Percentiles rank a stretch among this genome's conserved stretches.
Conservation (phyloP, 306 rosid species). For the Quercus parvula region DNA sequence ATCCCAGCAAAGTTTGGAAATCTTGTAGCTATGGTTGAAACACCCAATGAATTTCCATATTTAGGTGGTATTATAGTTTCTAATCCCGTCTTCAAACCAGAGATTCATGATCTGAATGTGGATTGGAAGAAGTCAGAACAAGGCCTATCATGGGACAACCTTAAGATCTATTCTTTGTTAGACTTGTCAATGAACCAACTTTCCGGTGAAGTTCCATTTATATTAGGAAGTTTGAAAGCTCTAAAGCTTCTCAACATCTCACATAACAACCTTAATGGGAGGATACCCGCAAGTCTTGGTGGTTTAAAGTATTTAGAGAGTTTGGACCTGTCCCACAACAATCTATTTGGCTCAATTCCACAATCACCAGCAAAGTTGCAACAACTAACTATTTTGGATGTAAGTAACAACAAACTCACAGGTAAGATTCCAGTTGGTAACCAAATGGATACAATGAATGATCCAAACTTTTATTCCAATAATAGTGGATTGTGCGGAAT, state of each 20-base stretch:
- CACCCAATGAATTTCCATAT: background rate
- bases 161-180: slow-evolving; percentile 18
- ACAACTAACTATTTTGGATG: slow-evolving; percentile 13
- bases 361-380: slow-evolving; percentile 5
- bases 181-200: slow-evolving; percentile 25
- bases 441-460: slow-evolving; percentile 28
- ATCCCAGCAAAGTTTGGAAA: slow-evolving; percentile 1
- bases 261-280: slow-evolving; percentile 19
- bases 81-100: background rate
- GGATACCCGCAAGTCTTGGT: slow-evolving; percentile 27
- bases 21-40: slow-evolving; percentile 21
- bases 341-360: slow-evolving; percentile 24
- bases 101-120: slow-evolving; percentile 8
- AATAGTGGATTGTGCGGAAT: slow-evolving; percentile 27
- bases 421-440: slow-evolving; percentile 25
- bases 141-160: slow-evolving; percentile 14
- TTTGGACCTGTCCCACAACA: slow-evolving; percentile 28
- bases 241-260: slow-evolving; percentile 32
- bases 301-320: slow-evolving; percentile 24
- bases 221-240: slow-evolving; percentile 20
- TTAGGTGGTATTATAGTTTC: background rate
- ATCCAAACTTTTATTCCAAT: slow-evolving; percentile 21
- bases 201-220: slow-evolving; percentile 13
- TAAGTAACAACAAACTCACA: slow-evolving; percentile 18
- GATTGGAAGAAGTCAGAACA: slow-evolving; percentile 22